Evolutionary conservation across 1,284 basidiomycete genomes (phyloP).

Genomic region (Trametes polyzona): DNA sequence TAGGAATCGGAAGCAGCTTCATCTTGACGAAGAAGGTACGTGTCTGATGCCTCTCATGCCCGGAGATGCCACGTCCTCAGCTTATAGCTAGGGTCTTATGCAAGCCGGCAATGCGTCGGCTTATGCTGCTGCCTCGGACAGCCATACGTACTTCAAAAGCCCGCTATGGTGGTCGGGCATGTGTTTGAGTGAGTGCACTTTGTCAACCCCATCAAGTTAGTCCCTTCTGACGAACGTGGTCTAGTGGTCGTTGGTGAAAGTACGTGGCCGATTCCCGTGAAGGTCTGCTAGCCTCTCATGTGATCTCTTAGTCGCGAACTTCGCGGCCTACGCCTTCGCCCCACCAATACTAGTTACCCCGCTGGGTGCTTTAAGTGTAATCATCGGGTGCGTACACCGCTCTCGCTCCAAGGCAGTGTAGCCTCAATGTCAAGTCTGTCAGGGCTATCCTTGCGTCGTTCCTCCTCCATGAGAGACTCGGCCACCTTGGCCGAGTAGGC

Average conservation of each 20-base stretch:
- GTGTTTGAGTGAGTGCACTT: slow-evolving; percentile 74
- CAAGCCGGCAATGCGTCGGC: slow-evolving; percentile 63
- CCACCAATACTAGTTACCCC: slow-evolving; percentile 98
- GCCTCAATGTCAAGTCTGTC: not conserved
- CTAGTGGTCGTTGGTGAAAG: slow-evolving; percentile 91
- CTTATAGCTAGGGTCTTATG: slow-evolving; percentile 69
- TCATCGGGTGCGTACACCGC: slow-evolving; percentile 78
- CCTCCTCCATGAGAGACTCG: slow-evolving; percentile 91
- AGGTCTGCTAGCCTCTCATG: slow-evolving; percentile 36
- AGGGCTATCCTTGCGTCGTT: slow-evolving; percentile 94
- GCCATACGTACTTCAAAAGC: slow-evolving; percentile 86
- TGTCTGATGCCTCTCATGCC: not conserved
- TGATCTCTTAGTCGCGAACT: slow-evolving; percentile 79
- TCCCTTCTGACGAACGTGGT: slow-evolving; percentile 7
- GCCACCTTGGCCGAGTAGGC: slow-evolving; percentile 90
- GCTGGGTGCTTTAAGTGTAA: slow-evolving; percentile 93
- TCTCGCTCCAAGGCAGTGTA: too few species aligned
- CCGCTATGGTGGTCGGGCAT: slow-evolving; percentile 99
- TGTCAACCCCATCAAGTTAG: slow-evolving; percentile 1
- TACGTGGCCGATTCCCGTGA: slow-evolving; percentile 38
- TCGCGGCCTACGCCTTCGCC: slow-evolving; percentile 98
- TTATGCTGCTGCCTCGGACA: slow-evolving; percentile 72
- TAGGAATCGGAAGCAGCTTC: slow-evolving; percentile 90
- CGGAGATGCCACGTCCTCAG: slow-evolving; percentile 8
- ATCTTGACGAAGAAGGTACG: slow-evolving; percentile 96